These are phyloP conservation scores for Ambrosiella beaveri DNA, from an alignment of 2,329 filamentous ascomycete genomes.

Conservation along the genomic window DNA sequence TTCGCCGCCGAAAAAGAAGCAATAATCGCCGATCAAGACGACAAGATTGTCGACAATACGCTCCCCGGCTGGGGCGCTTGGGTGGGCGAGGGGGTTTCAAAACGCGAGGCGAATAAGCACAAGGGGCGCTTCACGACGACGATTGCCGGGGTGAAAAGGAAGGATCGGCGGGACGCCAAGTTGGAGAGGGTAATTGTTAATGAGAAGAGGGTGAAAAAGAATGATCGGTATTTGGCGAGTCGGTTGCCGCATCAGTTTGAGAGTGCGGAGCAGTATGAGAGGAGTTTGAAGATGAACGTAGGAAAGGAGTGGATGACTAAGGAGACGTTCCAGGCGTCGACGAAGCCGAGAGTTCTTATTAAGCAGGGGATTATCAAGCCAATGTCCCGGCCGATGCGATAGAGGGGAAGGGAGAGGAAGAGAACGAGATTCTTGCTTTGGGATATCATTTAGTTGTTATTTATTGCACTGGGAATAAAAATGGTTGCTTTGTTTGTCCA, in stretches of 20 bases:
- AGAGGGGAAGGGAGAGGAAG: slow-evolving; percentile 6
- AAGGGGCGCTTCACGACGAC: slow-evolving; percentile 46
- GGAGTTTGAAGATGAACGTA: slow-evolving; percentile 68
- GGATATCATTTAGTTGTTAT: neutral
- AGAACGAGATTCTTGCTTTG: neutral
- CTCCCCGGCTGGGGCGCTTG: slow-evolving; percentile 89
- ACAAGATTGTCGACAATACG: slow-evolving; percentile 67
- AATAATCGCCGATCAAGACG: slow-evolving; percentile 56
- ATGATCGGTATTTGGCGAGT: slow-evolving; percentile 70
- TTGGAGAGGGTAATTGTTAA: slow-evolving; percentile 77
- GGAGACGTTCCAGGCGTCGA: slow-evolving; percentile 75
- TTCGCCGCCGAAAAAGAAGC: slow-evolving; percentile 69
- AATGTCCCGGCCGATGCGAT: slow-evolving; percentile 55
- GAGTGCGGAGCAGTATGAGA: slow-evolving; percentile 73
- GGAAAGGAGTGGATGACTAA: slow-evolving; percentile 96
- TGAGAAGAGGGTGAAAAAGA: slow-evolving; percentile 83
- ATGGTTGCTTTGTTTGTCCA: neutral
- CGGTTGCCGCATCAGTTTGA: slow-evolving; percentile 82
- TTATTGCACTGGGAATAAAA: slow-evolving; percentile 5
- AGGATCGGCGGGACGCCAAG: slow-evolving; percentile 66
- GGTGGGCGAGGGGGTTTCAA: slow-evolving; percentile 69
- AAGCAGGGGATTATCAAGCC: slow-evolving; percentile 83
- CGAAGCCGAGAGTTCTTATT: slow-evolving; percentile 74
- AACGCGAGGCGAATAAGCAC: slow-evolving; percentile 47
- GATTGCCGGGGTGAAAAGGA: slow-evolving; percentile 55